Conservation (phyloP, 176 grass and related monocot species). For the Carex pumila region DNA sequence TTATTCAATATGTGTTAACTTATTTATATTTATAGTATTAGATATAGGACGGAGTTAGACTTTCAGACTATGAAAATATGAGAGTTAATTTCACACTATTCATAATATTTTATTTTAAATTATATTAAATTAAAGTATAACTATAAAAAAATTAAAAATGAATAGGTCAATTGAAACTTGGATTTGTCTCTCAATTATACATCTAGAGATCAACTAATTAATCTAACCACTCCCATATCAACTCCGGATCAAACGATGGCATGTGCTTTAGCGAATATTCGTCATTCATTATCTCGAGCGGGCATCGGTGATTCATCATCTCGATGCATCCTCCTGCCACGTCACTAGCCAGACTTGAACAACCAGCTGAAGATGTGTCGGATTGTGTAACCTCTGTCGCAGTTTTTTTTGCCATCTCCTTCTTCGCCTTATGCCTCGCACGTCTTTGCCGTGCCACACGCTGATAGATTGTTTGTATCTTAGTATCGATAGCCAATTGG, state of each 20-base stretch:
- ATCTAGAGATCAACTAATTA: constrained; percentile 23
- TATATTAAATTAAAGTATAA: no score
- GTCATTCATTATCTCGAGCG: constrained; percentile 21
- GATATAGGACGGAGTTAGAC: no score
- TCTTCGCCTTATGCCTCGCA: constrained; percentile 31
- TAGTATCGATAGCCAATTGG: constrained; percentile 54
- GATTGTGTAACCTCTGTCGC: background rate
- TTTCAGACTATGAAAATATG: no score
- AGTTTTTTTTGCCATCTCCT: background rate
- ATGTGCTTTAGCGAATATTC: constrained; percentile 47
- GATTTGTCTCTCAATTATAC: background rate
- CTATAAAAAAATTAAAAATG: no score
- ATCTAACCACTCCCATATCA: constrained; percentile 60
- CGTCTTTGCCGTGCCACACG: constrained; percentile 47
- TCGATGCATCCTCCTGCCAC: constrained; percentile 15
- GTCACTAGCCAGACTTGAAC: constrained; percentile 2
- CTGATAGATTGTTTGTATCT: constrained; percentile 85
- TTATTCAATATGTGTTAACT: constrained; percentile 3
- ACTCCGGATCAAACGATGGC: constrained; percentile 83
- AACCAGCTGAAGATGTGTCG: constrained; percentile 2
- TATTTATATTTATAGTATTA: background rate
- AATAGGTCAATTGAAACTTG: no score
- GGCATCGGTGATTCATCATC: background rate
- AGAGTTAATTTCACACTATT: no score
- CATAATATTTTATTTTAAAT: no score